Conservation (phyloP, 768 basidiomycete species). For the Hericium coralloides region DNA sequence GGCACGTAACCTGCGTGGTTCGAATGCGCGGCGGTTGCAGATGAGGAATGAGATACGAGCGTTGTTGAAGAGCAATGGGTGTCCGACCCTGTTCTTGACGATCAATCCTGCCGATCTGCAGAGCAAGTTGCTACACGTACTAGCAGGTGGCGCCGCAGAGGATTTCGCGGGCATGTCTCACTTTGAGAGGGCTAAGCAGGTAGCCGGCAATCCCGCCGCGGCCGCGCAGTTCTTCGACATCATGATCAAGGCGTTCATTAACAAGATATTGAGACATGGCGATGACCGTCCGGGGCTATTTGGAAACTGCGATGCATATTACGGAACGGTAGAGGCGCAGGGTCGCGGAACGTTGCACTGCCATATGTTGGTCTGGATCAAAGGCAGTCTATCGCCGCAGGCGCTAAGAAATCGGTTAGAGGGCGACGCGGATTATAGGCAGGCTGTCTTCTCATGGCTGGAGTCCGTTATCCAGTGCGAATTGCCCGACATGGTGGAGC, state of each 20-base stretch:
- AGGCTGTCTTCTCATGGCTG: conserved; percentile 15
- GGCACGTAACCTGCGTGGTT: not conserved
- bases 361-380: conserved; percentile 32
- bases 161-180: conserved; percentile 21
- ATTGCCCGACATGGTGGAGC: conserved; percentile 11
- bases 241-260: conserved; percentile 29
- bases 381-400: conserved; percentile 10
- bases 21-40: not conserved
- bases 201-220: conserved; percentile 31
- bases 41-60: not conserved
- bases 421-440: conserved; percentile 14
- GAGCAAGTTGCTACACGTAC: conserved; percentile 32
- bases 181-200: conserved; percentile 23
- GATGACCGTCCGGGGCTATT: conserved; percentile 21
- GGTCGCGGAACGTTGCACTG: conserved; percentile 30
- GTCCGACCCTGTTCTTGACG: not conserved
- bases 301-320: conserved; percentile 26
- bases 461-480: conserved; percentile 19
- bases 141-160: conserved; percentile 29
- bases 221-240: conserved; percentile 35
- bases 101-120: conserved; percentile 33
- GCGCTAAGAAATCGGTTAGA: not conserved
- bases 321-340: conserved; percentile 33
- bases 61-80: not conserved
- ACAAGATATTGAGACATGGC: conserved; percentile 8